Conservation (phyloP, 352 stramenopile species). For the Pythium dissotocum region DNA sequence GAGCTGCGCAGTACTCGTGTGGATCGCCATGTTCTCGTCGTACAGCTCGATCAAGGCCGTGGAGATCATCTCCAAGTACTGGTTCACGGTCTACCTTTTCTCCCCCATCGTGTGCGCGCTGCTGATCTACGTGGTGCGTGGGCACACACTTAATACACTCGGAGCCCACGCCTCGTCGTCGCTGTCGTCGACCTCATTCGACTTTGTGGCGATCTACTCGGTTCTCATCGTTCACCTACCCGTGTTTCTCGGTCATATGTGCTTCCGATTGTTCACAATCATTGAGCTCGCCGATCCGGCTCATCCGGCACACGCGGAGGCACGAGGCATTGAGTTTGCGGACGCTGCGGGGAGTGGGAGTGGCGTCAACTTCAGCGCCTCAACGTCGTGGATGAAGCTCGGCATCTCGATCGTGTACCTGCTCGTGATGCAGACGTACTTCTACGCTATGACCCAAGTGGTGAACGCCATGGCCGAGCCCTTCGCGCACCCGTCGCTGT, state of each 20-base stretch:
- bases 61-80: conserved; percentile 38
- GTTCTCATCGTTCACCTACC: conserved; percentile 76
- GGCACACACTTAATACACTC: conserved; percentile 4
- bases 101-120: conserved; percentile 62
- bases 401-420: conserved; percentile 75
- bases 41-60: conserved; percentile 49
- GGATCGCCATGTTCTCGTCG: conserved; percentile 71
- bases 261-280: conserved; percentile 71
- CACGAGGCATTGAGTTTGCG: conserved; percentile 21
- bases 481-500: conserved; percentile 75
- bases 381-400: conserved; percentile 75
- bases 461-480: conserved; percentile 83
- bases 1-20: conserved; percentile 42
- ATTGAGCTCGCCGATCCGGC: conserved; percentile 38
- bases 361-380: conserved; percentile 23
- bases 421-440: conserved; percentile 83
- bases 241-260: conserved; percentile 81
- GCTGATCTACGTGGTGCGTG: conserved; percentile 51
- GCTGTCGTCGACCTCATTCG: conserved; percentile 36
- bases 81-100: conserved; percentile 65
- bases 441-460: conserved; percentile 79
- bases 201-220: conserved; percentile 76
- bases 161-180: conserved; percentile 33
- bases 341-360: conserved; percentile 1
- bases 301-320: conserved; percentile 23